phyloP scores from a whole-genome alignment of 2,329 filamentous ascomycete species.

The Fusarium ramigenum region DNA sequence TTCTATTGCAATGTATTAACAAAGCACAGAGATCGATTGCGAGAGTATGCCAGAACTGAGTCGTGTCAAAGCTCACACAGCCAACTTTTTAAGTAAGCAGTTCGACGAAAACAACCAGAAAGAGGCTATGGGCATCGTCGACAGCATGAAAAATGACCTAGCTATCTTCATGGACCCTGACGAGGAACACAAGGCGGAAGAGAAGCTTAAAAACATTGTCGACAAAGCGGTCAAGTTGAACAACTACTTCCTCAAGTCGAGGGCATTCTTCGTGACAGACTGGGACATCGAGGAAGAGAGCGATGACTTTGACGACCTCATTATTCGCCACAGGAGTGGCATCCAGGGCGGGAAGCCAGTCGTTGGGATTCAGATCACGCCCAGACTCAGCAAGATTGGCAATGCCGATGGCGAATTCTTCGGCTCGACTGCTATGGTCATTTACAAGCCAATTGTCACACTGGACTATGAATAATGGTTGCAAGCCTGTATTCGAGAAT shows the following conservation, averaged over 20 bases:
- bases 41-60: conserved; percentile 14
- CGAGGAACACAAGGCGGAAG: neutral
- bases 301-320: neutral
- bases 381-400: conserved; percentile 22
- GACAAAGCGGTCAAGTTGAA: conserved; percentile 4
- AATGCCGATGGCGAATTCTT: conserved; percentile 23
- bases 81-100: neutral
- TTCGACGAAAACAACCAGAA: neutral
- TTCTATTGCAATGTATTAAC: neutral
- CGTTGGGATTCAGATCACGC: conserved; percentile 21
- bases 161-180: conserved; percentile 14
- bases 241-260: conserved; percentile 10
- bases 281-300: neutral
- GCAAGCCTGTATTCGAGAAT: neutral
- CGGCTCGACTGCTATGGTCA: neutral
- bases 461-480: neutral
- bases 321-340: neutral
- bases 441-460: conserved; percentile 14
- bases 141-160: neutral
- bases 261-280: conserved; percentile 15
- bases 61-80: conserved; percentile 10
- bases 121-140: neutral
- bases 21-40: neutral
- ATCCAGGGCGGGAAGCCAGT: neutral
- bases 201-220: neutral